Base-by-base conservation (phyloP, 192 early-diverging fungal genomes). In the Fimicolochytrium jonesii region DNA sequence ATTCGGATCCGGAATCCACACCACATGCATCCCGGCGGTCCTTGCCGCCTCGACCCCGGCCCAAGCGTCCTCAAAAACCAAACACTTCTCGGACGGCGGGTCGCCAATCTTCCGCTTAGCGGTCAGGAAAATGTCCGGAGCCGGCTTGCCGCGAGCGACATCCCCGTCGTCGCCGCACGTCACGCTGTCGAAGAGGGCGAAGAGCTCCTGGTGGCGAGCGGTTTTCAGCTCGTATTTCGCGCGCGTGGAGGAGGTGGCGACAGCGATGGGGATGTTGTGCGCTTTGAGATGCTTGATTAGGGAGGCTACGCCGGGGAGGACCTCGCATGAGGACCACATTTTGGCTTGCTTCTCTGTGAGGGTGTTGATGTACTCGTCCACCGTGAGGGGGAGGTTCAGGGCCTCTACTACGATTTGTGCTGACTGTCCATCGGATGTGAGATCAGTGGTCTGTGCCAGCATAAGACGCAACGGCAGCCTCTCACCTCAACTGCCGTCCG, bases 61-160 rank as follows among this genome's bases (percentile, higher is more conserved):
- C 18, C 76, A 66, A 2, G 92, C 86, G 57, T 98, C 93, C 70
- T 98, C 95, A 86, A 98, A 98, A 25, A 98, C 93, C 35, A 98
- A 77, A 54, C 74, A 77, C 13, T 30, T 50, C 26, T 31, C 33
- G 10, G 56, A n/a, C 2, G 73, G 64, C 7, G 57, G 49, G n/a
- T 47, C 47, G 34, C 88, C 84, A 15, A 89, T 46, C 58, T 67
- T 68, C 34, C 83, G 55, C 51, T 84, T 81, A 7, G 90, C 92
- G 5, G 77, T 83, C 18, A 87, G 77, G 74, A 96, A 98, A 25
- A 95, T 79, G 56, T 98, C 95, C 2, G 95, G 95, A 20, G 85
- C 77, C 1, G 95, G 95, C 76, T 98, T 98, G 3, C 91, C 88
- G 46, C 80, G 69, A 48, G 56, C 68, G 41, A 98, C 82, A 5